A percentile compares a stretch with the other conserved stretches of the same genome.
Evolutionary conservation across 345 rosid species (phyloP).

Genomic region (Pistacia atlantica): DNA sequence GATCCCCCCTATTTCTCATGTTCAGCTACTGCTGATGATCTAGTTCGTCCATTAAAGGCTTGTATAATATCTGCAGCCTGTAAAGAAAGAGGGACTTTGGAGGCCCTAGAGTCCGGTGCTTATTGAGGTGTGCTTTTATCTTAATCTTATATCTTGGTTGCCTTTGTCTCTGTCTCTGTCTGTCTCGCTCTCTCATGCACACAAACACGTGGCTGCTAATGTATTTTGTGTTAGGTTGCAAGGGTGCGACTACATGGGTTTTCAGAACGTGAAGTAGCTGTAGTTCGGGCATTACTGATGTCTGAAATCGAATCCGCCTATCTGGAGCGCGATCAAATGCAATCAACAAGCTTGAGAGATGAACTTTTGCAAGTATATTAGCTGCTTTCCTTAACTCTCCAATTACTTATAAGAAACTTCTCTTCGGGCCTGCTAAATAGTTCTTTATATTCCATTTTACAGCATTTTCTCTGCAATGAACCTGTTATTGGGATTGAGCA

Average conservation of each 20-base stretch:
- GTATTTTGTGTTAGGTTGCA: conserved; percentile 63
- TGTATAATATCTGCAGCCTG: conserved; percentile 77
- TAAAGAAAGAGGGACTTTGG: conserved; percentile 80
- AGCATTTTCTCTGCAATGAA: conserved; percentile 67
- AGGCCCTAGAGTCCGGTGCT: conserved; percentile 92
- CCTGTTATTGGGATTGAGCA: conserved; percentile 89
- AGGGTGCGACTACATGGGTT: conserved; percentile 89
- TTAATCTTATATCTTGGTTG: conserved; percentile 2
- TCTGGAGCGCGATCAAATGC: conserved; percentile 94
- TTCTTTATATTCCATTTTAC: conserved; percentile 27
- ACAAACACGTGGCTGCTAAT: neutral
- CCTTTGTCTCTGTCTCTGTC: conserved; percentile 5
- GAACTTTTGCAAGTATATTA: conserved; percentile 77
- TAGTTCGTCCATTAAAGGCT: conserved; percentile 79
- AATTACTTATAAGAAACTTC: neutral
- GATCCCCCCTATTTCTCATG: conserved; percentile 91
- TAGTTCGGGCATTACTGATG: conserved; percentile 80
- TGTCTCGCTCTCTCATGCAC: no score
- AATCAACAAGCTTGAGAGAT: conserved; percentile 84
- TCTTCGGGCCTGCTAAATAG: conserved; percentile 1
- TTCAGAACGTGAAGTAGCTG: conserved; percentile 85
- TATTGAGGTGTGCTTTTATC: conserved; percentile 56
- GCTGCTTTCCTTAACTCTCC: neutral
- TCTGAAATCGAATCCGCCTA: conserved; percentile 93
- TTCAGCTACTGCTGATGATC: conserved; percentile 77